These are phyloP conservation scores for Backusella westeae DNA, from an alignment of 192 early-diverging fungal species.

Conservation along the genomic window DNA sequence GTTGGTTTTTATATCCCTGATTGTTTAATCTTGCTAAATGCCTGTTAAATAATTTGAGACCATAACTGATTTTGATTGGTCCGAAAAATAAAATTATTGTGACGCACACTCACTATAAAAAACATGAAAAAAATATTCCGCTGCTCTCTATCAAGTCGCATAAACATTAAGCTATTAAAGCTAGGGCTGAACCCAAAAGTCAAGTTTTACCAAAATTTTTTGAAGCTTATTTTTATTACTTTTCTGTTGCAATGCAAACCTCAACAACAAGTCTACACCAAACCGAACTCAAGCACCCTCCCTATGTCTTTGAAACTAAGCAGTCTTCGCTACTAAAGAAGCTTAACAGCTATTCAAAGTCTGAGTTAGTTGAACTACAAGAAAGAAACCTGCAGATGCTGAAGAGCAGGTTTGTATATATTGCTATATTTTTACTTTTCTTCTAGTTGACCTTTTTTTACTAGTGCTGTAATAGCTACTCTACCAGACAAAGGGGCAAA, in stretches of 20 bases:
- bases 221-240: background rate
- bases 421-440: background rate
- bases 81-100: background rate
- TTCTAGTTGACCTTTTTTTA: background rate
- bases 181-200: background rate
- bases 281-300: background rate
- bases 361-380: conserved; percentile 8
- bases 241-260: background rate
- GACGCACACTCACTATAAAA: background rate
- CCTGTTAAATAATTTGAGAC: background rate
- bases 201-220: background rate
- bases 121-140: background rate
- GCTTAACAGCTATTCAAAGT: background rate
- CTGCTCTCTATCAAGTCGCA: conserved; percentile 1
- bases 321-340: conserved; percentile 1
- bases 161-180: background rate
- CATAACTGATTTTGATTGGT: background rate
- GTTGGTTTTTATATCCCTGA: background rate
- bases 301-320: background rate
- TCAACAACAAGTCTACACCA: background rate
- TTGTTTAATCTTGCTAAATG: background rate
- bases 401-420: conserved; percentile 4
- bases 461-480: conserved; percentile 19
- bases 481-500: conserved; percentile 26
- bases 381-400: conserved; percentile 11